Evolutionary conservation across 306 rosid genomes (phyloP), one percentile per base, ranked within the genome.

Genomic region (Abrus precatorius): DNA sequence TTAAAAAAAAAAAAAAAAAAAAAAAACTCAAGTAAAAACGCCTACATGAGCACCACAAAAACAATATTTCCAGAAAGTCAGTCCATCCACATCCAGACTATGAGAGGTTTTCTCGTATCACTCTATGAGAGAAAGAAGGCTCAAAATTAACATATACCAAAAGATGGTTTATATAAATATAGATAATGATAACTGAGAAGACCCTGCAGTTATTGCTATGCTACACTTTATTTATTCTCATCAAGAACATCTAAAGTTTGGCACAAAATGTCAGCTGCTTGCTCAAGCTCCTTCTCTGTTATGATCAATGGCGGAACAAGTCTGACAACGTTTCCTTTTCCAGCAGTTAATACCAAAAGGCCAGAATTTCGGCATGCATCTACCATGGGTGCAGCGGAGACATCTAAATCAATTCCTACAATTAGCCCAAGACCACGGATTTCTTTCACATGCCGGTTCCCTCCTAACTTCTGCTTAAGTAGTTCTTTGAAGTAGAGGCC

Each of bases 241-340:
- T 87, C 97, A 57, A 95, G 94, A 69, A 78, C 94, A 5, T 87
- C 77, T 52, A 93, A 41, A 48, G 76, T 73, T 76, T 82, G 85
- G 80, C 5, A 66, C 73, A 95, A 59, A 80, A 93, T 87, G 8
- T 93, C 87, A 33, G 85, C 94, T 0, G 94, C 95, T n/a, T 29
- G 78, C 47, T 90, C 92, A 67, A 95, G 85, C 88, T 95, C 99
- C 72, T 89, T 86, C 82, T 91, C 92, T 3, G 92, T 79, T 82
- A 95, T 89, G 86, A 90, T 93, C 86, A 95, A 78, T 50, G 99
- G 98, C 5, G 99, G 99, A n/a, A 95, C 97, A 41, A 95, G 66
- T 87, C 99, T 87, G 49, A 93, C 88, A 14, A 95, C 88, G 34
- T 91, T 93, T 14, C 97, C 99, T 78, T 91, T 90, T 38, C 99